A percentile compares a stretch with the other conserved stretches of the same genome.
Conservation (phyloP, 768 basidiomycete species). For the Coprinopsis strossmayeri region DNA sequence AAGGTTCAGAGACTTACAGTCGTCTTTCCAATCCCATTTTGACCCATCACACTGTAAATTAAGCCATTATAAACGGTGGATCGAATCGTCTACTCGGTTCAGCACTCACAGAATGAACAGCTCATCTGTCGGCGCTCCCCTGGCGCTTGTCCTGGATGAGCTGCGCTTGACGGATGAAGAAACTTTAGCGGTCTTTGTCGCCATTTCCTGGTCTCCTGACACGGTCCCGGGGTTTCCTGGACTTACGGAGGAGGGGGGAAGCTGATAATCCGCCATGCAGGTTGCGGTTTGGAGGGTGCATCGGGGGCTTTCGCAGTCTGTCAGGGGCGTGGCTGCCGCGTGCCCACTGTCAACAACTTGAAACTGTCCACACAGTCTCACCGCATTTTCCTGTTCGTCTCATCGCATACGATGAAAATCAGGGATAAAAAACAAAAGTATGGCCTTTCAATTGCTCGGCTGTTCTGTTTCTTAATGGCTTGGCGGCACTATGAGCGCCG, state of each 20-base stretch:
- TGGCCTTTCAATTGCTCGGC: too few species aligned
- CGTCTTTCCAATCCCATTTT: conserved; percentile 8
- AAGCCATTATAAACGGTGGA: neutral
- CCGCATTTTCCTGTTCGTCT: too few species aligned
- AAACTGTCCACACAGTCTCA: too few species aligned
- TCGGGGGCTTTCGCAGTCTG: too few species aligned
- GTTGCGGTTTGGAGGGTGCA: too few species aligned
- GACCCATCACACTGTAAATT: conserved; percentile 5
- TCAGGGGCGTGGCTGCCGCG: too few species aligned
- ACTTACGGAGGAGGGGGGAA: neutral
- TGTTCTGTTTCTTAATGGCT: too few species aligned
- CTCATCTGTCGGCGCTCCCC: neutral
- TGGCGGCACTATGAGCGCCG: too few species aligned
- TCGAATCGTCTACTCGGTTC: neutral
- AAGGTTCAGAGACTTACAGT: neutral
- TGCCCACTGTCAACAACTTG: too few species aligned
- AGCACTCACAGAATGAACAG: neutral
- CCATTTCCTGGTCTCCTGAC: neutral
- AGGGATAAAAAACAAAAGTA: too few species aligned
- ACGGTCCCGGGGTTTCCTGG: neutral
- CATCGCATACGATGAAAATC: too few species aligned
- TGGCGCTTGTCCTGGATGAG: neutral
- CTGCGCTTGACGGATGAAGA: neutral
- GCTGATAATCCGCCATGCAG: neutral
- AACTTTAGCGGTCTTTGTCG: neutral